Evolutionary conservation across 257 asterid species (phyloP), one percentile per base, ranked within the genome.

Genomic region (Nicotiana attenuata): DNA sequence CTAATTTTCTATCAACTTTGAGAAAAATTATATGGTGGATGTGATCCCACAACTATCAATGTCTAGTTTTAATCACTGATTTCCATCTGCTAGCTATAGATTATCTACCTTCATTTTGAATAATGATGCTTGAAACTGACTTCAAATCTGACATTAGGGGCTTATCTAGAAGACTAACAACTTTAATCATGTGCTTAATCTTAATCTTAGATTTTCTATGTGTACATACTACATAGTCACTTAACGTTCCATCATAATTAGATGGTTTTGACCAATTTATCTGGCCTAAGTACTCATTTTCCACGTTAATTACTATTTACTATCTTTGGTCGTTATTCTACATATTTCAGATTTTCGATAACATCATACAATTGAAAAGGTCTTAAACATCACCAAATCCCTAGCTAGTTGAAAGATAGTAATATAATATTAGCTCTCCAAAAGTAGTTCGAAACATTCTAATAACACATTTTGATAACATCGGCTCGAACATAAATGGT

Each of bases 1-100:
- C 57, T 38, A n/a, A 69, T 22, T 69, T 38, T 68, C n/a, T 38
- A 68, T 68, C 77, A 68, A 68, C 77, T 68, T 68, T n/a, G 56
- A 68, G 56, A 38, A 47, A 22, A 45, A 20, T 38, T 17, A 71
- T 22, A 7, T 71, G 20, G 33, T 71, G 6, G 60, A 50, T 71
- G 60, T 71, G 78, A 45, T 47, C 22, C 78, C 38, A 71, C 78
- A 45, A 22, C 60, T 11, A 22, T 71, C 59, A 20, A 38, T 71
- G 35, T n/a, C 33, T 13, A 69, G 41, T 13, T 69, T n/a, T 69
- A 41, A 69, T 69, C 78, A 71, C 60, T 22, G 50, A 31, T 71
- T 14, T 66, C 47, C 47, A 29, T 65, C 20, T 66, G 41, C 4
- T 66, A 66, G 15, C 59, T 14, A 20, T 14, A 20, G 35, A 13